phyloP scores from a whole-genome alignment of 805 yeast genomes.

The Kodamaea laetipori region DNA sequence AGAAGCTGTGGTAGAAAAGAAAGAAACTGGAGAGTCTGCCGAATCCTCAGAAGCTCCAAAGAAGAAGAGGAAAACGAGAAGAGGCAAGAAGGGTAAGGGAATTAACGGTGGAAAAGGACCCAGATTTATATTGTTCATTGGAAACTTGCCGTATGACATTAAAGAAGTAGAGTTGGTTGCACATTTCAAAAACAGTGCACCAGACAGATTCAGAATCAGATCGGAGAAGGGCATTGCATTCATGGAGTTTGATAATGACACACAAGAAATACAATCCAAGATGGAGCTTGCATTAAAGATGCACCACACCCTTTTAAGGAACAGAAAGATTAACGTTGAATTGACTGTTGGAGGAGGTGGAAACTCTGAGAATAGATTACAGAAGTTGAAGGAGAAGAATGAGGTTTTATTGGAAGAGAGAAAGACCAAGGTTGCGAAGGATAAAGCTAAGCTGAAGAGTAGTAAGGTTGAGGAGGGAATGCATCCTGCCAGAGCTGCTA shows the following conservation, averaged over 20 bases:
- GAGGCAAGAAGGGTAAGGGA: conserved; percentile 74
- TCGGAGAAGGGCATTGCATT: conserved; percentile 90
- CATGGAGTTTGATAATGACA: conserved; percentile 68
- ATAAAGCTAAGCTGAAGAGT: conserved; percentile 42
- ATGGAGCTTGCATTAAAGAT: conserved; percentile 83
- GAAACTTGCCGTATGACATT: conserved; percentile 79
- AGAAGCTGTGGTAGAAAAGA: conserved; percentile 15
- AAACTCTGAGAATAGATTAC: conserved; percentile 63
- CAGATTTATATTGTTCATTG: conserved; percentile 83
- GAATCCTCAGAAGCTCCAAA: conserved; percentile 36
- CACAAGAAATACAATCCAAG: conserved; percentile 66
- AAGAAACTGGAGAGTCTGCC: conserved; percentile 14
- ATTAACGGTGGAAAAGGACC: conserved; percentile 51
- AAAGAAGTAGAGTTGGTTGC: conserved; percentile 60
- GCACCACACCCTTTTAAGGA: conserved; percentile 72
- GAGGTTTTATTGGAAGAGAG: conserved; percentile 73
- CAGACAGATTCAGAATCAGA: conserved; percentile 77
- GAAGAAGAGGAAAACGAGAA: conserved; percentile 75
- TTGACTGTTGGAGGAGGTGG: conserved; percentile 99
- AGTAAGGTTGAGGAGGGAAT: conserved; percentile 35
- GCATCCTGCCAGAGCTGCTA: conserved; percentile 70
- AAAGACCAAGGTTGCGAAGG: conserved; percentile 52
- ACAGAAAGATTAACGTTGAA: conserved; percentile 89
- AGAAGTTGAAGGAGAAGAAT: conserved; percentile 79
- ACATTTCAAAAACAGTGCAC: conserved; percentile 75